phyloP scores from a whole-genome alignment of 164 flowering plant genomes.

The Amborella trichopoda region DNA sequence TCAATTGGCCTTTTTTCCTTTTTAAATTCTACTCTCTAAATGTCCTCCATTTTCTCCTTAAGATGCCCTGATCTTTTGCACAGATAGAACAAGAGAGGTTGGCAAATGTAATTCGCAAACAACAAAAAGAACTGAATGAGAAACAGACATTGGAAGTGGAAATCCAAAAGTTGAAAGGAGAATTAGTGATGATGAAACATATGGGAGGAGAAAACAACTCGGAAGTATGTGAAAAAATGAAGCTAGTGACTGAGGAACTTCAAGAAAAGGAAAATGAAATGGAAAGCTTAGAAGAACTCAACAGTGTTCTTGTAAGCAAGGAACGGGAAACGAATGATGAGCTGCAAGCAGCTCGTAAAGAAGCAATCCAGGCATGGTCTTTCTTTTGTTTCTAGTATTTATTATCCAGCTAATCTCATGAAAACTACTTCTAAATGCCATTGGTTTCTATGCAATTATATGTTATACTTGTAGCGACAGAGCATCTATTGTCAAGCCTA shows the following conservation, averaged over 20 bases:
- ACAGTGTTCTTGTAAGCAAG: conserved; percentile 38
- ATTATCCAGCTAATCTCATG: neutral
- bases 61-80: too few relatives aligned
- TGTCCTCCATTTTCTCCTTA: too few relatives aligned
- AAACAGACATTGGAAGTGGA: conserved; percentile 72
- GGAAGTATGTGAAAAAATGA: conserved; percentile 28
- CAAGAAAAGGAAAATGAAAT: conserved; percentile 47
- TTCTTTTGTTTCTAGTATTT: neutral
- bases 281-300: conserved; percentile 23
- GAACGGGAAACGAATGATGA: conserved; percentile 29
- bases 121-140: conserved; percentile 49
- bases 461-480: neutral
- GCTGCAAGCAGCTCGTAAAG: conserved; percentile 41
- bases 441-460: neutral
- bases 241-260: conserved; percentile 20
- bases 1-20: too few relatives aligned
- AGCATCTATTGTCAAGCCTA: neutral
- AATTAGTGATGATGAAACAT: conserved; percentile 47
- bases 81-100: too few relatives aligned
- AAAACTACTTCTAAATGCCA: neutral
- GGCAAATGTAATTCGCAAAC: too few relatives aligned
- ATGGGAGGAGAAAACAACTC: conserved; percentile 42
- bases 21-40: too few relatives aligned
- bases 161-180: conserved; percentile 57
- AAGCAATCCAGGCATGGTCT: conserved; percentile 31